These are phyloP conservation scores for Ophiostoma ulmi DNA, from an alignment of 2,329 filamentous ascomycete genomes.

Conservation along the genomic window DNA sequence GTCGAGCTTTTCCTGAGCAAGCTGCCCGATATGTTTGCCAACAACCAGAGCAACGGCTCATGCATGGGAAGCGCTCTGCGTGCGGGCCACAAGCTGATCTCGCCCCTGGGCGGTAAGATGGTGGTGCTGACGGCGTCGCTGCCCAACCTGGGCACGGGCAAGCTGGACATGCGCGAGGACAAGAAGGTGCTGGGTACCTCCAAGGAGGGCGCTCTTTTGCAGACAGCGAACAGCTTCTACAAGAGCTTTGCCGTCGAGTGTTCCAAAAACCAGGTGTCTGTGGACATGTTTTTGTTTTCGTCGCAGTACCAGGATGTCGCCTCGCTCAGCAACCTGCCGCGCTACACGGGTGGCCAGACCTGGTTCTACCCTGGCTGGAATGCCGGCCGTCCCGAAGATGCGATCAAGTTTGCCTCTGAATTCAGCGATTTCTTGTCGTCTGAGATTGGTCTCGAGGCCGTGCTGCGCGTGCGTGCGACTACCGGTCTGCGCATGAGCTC, in stretches of 20 bases:
- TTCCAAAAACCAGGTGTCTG: slow-evolving; percentile 96
- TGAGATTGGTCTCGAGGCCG: slow-evolving; percentile 92
- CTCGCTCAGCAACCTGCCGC: slow-evolving; percentile 86
- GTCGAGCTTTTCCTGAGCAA: slow-evolving; percentile 88
- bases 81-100: slow-evolving; percentile 93
- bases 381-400: slow-evolving; percentile 85
- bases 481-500: slow-evolving; percentile 94
- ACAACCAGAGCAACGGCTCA: slow-evolving; percentile 82
- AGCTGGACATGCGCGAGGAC: slow-evolving; percentile 89
- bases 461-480: slow-evolving; percentile 89
- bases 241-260: slow-evolving; percentile 99
- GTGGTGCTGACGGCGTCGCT: slow-evolving; percentile 84
- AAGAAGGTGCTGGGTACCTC: slow-evolving; percentile 92
- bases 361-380: slow-evolving; percentile 99
- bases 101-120: slow-evolving; percentile 89
- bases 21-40: slow-evolving; percentile 93
- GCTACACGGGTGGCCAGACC: slow-evolving; percentile 95
- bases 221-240: slow-evolving; percentile 94
- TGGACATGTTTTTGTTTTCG: slow-evolving; percentile 97
- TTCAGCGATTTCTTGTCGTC: slow-evolving; percentile 96
- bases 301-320: slow-evolving; percentile 97
- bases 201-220: slow-evolving; percentile 80
- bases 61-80: slow-evolving; percentile 91
- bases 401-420: slow-evolving; percentile 94
- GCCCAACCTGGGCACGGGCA: slow-evolving; percentile 83